These are phyloP conservation scores for Leucocoprinus birnbaumii DNA, from an alignment of 768 basidiomycete genomes.

Conservation along the genomic window DNA sequence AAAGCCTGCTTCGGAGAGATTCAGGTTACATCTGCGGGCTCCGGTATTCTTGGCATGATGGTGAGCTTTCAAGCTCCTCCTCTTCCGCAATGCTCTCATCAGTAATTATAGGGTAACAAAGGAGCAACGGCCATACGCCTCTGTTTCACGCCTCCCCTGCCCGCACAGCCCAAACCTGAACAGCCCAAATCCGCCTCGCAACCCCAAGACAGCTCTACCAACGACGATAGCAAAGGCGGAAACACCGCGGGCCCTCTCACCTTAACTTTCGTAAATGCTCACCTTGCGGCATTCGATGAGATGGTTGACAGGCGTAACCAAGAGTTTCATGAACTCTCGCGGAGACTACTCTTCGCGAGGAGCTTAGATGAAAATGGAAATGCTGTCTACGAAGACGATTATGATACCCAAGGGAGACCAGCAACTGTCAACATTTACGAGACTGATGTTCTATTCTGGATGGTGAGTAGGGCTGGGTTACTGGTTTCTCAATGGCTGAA, in stretches of 20 bases:
- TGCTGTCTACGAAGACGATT: slow-evolving; percentile 14
- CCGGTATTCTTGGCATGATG: slow-evolving; percentile 79
- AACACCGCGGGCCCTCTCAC: slow-evolving; percentile 36
- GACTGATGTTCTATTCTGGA: slow-evolving; percentile 74
- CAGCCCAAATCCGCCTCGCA: not conserved
- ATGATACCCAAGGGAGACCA: slow-evolving; percentile 14
- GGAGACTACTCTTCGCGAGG: slow-evolving; percentile 50
- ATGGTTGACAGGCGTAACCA: slow-evolving; percentile 70
- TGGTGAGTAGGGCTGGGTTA: slow-evolving; percentile 40
- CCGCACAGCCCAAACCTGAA: slow-evolving; percentile 6
- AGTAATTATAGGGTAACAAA: slow-evolving; percentile 68
- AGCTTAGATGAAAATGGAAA: not conserved
- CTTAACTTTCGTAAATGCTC: slow-evolving; percentile 78
- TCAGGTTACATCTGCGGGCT: slow-evolving; percentile 51
- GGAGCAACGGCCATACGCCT: slow-evolving; percentile 71
- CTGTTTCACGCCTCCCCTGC: slow-evolving; percentile 43
- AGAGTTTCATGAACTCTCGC: slow-evolving; percentile 71
- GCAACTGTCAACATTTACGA: slow-evolving; percentile 43
- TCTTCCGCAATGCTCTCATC: not conserved
- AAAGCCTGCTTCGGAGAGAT: slow-evolving; percentile 51
- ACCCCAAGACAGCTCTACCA: no score
- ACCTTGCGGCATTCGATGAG: slow-evolving; percentile 83
- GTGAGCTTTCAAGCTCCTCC: slow-evolving; percentile 31
- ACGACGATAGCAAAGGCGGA: not conserved
- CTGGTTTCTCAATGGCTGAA: slow-evolving; percentile 2